Base-by-base conservation (phyloP, 176 grass and related monocot genomes). In the Oryza coarctata region DNA sequence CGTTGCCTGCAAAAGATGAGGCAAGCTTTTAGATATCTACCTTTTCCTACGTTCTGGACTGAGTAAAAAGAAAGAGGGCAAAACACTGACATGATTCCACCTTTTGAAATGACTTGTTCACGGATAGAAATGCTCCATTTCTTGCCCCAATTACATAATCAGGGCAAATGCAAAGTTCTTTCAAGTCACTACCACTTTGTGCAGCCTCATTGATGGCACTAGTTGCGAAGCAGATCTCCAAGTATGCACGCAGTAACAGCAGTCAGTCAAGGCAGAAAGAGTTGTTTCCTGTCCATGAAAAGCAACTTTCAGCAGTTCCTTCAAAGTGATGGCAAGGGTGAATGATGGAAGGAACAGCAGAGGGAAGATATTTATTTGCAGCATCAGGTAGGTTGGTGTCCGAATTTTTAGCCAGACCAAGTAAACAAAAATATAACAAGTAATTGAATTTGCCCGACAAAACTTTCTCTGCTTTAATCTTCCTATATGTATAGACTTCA, bases 161-260 rank as follows among this genome's bases (percentile, higher is more conserved):
- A 40, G 57, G 57, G 29, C 4, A 63, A 88, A 84, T 84, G 87
- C 76, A 84, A 70, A 84, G 77, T 80, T 89, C 76, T 89, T 27
- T 63, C 62, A 80, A 89, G 70, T 69, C 82, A 88, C 70, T 50
- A 40, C 25, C 66, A 70, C 81, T 88, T 75, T 84, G 82, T 80
- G 75, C 44, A 43, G 22, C 50, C 74, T 70, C 65, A 75, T 75
- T 36, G 86, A 82, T 36, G 75, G 64, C 82, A 81, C 87, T 85
- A 14, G 64, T 27, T 70, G 32, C 50, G 20, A 85, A 52, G 63
- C 28, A 71, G 76, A 85, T 89, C 87, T 50, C 26, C 71, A 32
- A 70, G 62, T 38, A 50, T 52, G 63, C 50, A 77, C 40, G 38
- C 76, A 70, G n/a, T 75, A 13, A 63, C 70, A 75, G 11, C 63